Percentiles rank a stretch among this genome's conserved stretches.
Evolutionary conservation across 2,329 filamentous ascomycete genomes (phyloP).

Genomic region (Coniosporium tulheliwenetii): DNA sequence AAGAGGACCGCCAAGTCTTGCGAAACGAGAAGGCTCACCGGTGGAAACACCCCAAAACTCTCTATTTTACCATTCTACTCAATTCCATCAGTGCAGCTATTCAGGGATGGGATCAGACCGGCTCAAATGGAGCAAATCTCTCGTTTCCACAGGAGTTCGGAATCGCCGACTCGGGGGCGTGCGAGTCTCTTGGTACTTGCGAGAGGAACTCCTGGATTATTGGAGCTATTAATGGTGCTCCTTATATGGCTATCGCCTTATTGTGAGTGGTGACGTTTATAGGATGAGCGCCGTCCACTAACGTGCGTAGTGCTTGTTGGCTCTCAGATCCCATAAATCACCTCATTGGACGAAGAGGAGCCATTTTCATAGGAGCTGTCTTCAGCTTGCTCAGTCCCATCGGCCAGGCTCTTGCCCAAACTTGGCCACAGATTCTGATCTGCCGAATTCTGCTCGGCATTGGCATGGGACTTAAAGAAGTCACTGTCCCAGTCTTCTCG

Average conservation of each 20-base stretch:
- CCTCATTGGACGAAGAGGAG: constrained; percentile 13
- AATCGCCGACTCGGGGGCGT: constrained; percentile 21
- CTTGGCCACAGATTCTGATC: constrained; percentile 22
- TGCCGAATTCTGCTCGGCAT: constrained; percentile 18
- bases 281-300: no score
- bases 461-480: constrained; percentile 6
- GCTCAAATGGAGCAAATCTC: constrained; percentile 36
- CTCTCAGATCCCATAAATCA: constrained; percentile 15
- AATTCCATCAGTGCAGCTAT: constrained; percentile 58
- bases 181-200: constrained; percentile 1
- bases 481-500: constrained; percentile 21
- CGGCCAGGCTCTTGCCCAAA: constrained; percentile 18
- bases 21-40: constrained; percentile 49
- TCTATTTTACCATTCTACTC: constrained; percentile 52
- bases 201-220: constrained; percentile 13
- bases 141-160: constrained; percentile 41
- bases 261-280: constrained; percentile 1
- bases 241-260: constrained; percentile 7
- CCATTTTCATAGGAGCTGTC: constrained; percentile 13
- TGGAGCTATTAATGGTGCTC: constrained; percentile 10
- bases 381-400: constrained; percentile 18
- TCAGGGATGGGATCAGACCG: constrained; percentile 40
- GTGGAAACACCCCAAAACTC: constrained; percentile 45
- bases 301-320: constrained; percentile 5
- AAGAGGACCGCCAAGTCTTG: constrained; percentile 44